Conservation (phyloP, 139 green algal genomes). For the Desmodesmus armatus region DNA sequence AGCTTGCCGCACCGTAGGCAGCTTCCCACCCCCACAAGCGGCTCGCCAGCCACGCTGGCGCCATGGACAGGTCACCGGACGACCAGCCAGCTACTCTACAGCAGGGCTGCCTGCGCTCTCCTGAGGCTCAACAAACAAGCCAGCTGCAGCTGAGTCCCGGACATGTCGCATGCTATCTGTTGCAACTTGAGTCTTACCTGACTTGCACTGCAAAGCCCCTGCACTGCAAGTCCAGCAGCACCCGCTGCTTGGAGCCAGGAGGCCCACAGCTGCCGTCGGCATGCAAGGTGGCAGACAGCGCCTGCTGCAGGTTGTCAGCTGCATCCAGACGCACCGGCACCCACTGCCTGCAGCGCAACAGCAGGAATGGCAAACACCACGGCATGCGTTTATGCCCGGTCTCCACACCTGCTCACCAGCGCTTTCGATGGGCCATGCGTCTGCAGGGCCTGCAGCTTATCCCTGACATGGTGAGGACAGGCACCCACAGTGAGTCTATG, state of each 20-base stretch:
- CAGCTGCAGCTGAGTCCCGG: no score
- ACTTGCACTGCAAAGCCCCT: conserved; percentile 35
- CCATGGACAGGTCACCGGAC: no score
- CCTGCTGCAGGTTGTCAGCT: conserved; percentile 24
- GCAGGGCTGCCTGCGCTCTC: no score
- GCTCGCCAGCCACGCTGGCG: no score
- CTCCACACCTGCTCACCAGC: no score
- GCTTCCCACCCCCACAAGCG: no score
- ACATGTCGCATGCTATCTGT: no score
- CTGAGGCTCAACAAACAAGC: no score
- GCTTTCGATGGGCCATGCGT: no score
- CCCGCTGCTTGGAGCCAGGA: neutral
- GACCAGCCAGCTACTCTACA: no score
- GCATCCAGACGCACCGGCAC: conserved; percentile 28
- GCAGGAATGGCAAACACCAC: neutral
- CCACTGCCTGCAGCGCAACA: conserved; percentile 23
- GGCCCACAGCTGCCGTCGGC: conserved; percentile 18
- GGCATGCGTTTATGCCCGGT: no score
- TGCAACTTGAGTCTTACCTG: conserved; percentile 6
- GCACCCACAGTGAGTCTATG: neutral
- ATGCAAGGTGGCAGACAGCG: neutral
- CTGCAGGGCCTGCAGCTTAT: neutral
- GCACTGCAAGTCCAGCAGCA: conserved; percentile 35
- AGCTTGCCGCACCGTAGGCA: no score
- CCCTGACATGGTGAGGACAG: neutral